Evolutionary conservation across 2,329 filamentous ascomycete species (phyloP).

Genomic region (Seiridium unicorne): DNA sequence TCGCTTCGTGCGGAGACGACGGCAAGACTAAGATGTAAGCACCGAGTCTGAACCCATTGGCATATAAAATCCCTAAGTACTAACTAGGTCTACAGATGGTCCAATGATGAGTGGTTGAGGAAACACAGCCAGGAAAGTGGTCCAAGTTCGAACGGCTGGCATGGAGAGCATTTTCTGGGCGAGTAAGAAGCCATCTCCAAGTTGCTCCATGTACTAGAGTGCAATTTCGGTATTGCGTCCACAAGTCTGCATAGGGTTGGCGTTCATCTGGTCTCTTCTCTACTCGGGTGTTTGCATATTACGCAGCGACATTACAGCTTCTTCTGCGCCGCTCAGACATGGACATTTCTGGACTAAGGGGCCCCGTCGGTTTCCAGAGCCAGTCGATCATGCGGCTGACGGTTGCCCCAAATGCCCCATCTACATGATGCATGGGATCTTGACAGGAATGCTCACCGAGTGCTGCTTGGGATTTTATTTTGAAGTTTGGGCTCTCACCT

Average conservation of each 20-base stretch:
- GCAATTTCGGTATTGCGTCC: not conserved
- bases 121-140: slow-evolving; percentile 13
- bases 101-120: slow-evolving; percentile 31
- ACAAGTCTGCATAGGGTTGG: too few relatives aligned
- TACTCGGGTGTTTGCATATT: too few relatives aligned
- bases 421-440: not conserved
- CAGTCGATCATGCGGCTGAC: too few relatives aligned
- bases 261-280: too few relatives aligned
- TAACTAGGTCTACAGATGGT: slow-evolving; percentile 29
- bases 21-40: slow-evolving; percentile 80
- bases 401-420: too few relatives aligned
- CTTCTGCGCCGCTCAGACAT: too few relatives aligned
- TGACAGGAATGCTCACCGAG: not conserved
- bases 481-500: too few relatives aligned
- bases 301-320: too few relatives aligned
- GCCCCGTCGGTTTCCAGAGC: too few relatives aligned
- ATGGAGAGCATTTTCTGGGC: slow-evolving; percentile 9
- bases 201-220: not conserved
- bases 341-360: too few relatives aligned
- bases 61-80: slow-evolving; percentile 4
- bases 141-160: slow-evolving; percentile 19
- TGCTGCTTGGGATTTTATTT: not conserved
- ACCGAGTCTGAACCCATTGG: not conserved
- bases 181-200: not conserved
- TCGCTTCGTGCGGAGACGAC: slow-evolving; percentile 91